These are phyloP conservation scores for Claviceps digitariae DNA, from an alignment of 2,329 filamentous ascomycete genomes.

Conservation along the genomic window DNA sequence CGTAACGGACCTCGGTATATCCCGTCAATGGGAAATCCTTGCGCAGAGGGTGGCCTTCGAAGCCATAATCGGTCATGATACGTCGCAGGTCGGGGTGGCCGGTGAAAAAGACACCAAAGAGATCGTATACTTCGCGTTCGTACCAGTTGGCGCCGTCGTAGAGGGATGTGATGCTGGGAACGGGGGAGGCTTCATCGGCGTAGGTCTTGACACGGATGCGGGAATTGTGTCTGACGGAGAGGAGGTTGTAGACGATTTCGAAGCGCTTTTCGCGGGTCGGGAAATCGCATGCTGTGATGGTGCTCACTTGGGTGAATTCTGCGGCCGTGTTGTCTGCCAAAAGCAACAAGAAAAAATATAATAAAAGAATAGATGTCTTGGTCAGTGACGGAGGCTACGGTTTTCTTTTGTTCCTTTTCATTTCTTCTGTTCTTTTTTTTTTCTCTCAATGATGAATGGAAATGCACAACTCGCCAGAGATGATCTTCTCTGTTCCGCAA, in stretches of 20 bases:
- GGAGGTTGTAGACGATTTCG: slow-evolving; percentile 94
- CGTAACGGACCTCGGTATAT: slow-evolving; percentile 95
- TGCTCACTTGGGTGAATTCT: slow-evolving; percentile 87
- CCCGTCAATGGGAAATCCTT: slow-evolving; percentile 98
- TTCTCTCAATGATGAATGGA: background rate
- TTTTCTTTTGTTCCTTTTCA: no score
- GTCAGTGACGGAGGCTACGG: background rate
- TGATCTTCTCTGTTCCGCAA: background rate
- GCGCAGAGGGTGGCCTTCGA: slow-evolving; percentile 90
- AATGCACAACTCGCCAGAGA: background rate
- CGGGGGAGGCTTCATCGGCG: slow-evolving; percentile 86
- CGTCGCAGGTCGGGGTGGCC: slow-evolving; percentile 89
- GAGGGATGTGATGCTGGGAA: slow-evolving; percentile 73
- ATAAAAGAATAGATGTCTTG: background rate
- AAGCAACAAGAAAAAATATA: background rate
- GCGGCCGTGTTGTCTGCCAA: slow-evolving; percentile 75
- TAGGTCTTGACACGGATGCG: slow-evolving; percentile 98
- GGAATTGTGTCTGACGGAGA: slow-evolving; percentile 91
- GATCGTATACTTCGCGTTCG: slow-evolving; percentile 92
- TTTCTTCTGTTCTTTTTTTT: no score
- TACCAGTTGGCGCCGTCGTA: slow-evolving; percentile 98
- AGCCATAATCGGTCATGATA: slow-evolving; percentile 99
- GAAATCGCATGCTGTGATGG: slow-evolving; percentile 91
- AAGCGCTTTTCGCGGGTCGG: slow-evolving; percentile 92
- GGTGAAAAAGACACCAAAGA: slow-evolving; percentile 94